Base-by-base conservation (phyloP, 257 asterid genomes). In the Lycium ferocissimum region DNA sequence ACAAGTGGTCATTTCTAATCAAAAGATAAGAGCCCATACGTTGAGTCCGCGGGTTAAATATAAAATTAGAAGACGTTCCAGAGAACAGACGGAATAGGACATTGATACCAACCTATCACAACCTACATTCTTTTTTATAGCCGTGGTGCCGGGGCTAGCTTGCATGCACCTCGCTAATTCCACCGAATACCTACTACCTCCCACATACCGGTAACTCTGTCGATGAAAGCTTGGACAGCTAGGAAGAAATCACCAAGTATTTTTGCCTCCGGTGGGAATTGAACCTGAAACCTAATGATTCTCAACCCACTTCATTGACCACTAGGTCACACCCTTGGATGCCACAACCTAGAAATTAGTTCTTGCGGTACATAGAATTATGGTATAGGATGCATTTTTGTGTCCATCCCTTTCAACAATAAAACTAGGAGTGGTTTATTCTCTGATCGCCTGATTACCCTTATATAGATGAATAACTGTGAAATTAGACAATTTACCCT, bases 101-200 rank as follows among this genome's bases (percentile, higher is more conserved):
- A 45, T 45, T 45, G 58, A 72, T 45, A 45, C 38, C 80, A 72
- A 72, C 37, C 80, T 72, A 72, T 58, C 38, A 72, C 37, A 72
- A 0, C 38, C 58, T 45, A 9, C 38, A 72, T 43, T 10, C 9
- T 53, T 17, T 38, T 70, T 40, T 18, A 70, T 70, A 70, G 40
- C 35, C 11, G 35, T 70, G 9, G 26, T 40, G 54, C 54, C 79
- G 3, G 51, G 33, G 15, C 54, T 70, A 70, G 79, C 54, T 40
- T 70, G 79, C 9, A 33, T 9, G 33, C 54, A 38, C 35, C 79
- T 70, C 0, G 7, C 26, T 70, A 40, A 40, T 17, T 40, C 54
- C 54, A 17, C 26, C 7, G 54, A 40, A 70, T 18, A 17, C 15
- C 33, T 18, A 7, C 15, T 70, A 40, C 54, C 22, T 18, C 35